phyloP scores from a whole-genome alignment of 495 filamentous ascomycete genomes.

The Penicillium odoratum region DNA sequence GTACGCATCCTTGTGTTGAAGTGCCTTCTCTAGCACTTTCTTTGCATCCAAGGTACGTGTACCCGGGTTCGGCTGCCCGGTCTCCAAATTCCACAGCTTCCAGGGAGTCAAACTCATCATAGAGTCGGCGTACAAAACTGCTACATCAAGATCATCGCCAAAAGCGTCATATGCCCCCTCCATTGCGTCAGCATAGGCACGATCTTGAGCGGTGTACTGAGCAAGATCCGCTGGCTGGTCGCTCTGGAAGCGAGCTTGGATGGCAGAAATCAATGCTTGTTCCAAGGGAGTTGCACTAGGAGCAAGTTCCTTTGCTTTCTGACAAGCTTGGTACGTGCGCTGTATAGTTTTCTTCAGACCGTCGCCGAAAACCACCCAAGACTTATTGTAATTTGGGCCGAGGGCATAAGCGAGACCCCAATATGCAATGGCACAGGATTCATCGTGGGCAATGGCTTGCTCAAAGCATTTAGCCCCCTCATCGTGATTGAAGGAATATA shows the following conservation, averaged over 20 bases:
- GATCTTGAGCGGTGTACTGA: slow-evolving; percentile 50
- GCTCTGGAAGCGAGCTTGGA: slow-evolving; percentile 54
- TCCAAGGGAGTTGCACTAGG: slow-evolving; percentile 44
- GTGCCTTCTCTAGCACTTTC: slow-evolving; percentile 52
- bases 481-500: slow-evolving; percentile 40
- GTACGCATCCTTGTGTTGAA: slow-evolving; percentile 35
- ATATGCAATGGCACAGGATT: slow-evolving; percentile 58
- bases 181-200: slow-evolving; percentile 61
- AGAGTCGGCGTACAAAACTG: slow-evolving; percentile 59
- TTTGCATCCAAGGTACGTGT: slow-evolving; percentile 60
- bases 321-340: slow-evolving; percentile 42
- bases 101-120: slow-evolving; percentile 66
- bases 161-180: slow-evolving; percentile 50
- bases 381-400: slow-evolving; percentile 73
- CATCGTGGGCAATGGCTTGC: slow-evolving; percentile 53
- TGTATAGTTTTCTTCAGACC: slow-evolving; percentile 46
- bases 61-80: slow-evolving; percentile 54
- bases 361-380: slow-evolving; percentile 61
- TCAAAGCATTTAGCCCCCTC: slow-evolving; percentile 55
- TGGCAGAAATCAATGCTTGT: slow-evolving; percentile 53
- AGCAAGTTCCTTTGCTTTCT: slow-evolving; percentile 36
- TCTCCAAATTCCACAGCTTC: slow-evolving; percentile 61
- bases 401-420: slow-evolving; percentile 66
- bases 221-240: slow-evolving; percentile 29
- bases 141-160: slow-evolving; percentile 56